Evolutionary conservation across 73 alveolate genomes (phyloP), one percentile per base, ranked within the genome.

Genomic region (Paramecium primaurelia): DNA sequence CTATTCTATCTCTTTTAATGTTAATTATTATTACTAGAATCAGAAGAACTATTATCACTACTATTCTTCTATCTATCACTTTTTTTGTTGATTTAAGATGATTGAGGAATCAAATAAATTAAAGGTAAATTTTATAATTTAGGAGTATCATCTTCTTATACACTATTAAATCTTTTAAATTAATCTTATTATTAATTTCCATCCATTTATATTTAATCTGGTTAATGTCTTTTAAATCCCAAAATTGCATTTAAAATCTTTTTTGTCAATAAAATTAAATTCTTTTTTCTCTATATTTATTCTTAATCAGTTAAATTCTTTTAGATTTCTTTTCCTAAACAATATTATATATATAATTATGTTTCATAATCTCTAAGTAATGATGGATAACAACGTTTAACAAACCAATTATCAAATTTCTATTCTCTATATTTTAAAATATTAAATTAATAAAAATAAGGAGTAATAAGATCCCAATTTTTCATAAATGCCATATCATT

Each of bases 401-500:
- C 59, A 37, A 73, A 73, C 87, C 87, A 73, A 73, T 73, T 73
- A 37, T 73, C 87, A 37, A 34, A 34, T 36, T 73, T 73, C 18
- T 32, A 73, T 3, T 64, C 84, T 37, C 87, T 36, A 38, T 73
- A 73, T 14, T 73, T 73, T 8, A 37, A 16, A 12, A 73, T 73
- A 37, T 73, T 73, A 73, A 73, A 73, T 73, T 34, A 36, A 73
- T 73, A 73, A 64, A 80, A 80, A 89, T 89, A 89, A 4, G 94
- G 94, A 16, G 94, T 59, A 20, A 89, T 47, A 1, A 89, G 59
- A 69, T 89, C 94, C 94, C 94, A 89, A 44, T 89, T 89, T 58
- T 89, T 89, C 94, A 89, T 89, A 45, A 89, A 89, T 45, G 94
- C 86, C 59, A 83, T 89, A 44, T 89, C 94, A 26, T 89, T 45